A percentile compares a stretch with the other conserved stretches of the same genome.
Conservation (phyloP, 352 stramenopile genomes). For the Elongisporangium prolatum region DNA sequence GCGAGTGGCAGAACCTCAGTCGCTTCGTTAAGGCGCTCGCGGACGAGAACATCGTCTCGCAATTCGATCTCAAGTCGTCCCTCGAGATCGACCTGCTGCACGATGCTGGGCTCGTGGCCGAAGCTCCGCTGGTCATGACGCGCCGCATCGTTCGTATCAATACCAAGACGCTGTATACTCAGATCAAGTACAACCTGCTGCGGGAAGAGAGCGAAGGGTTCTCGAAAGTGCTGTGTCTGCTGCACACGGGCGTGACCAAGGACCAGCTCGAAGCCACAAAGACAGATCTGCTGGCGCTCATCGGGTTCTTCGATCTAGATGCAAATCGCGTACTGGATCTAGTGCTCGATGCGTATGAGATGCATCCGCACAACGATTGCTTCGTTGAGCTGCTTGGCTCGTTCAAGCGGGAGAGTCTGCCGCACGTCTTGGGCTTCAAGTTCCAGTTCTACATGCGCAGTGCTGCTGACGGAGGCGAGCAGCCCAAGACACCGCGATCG, state of each 20-base stretch:
- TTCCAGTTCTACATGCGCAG: conserved; percentile 86
- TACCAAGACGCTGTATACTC: conserved; percentile 90
- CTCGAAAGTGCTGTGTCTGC: conserved; percentile 87
- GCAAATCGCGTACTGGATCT: conserved; percentile 95
- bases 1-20: conserved; percentile 66
- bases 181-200: conserved; percentile 97
- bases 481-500: conserved; percentile 44
- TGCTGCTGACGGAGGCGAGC: conserved; percentile 20
- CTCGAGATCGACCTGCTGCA: conserved; percentile 79
- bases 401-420: conserved; percentile 80
- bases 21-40: conserved; percentile 55
- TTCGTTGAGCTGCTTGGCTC: conserved; percentile 62
- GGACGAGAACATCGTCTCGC: conserved; percentile 63
- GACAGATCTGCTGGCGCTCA: conserved; percentile 70
- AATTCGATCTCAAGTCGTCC: conserved; percentile 46
- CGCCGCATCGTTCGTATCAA: conserved; percentile 85
- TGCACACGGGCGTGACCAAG: conserved; percentile 66
- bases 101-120: conserved; percentile 42
- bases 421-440: conserved; percentile 92
- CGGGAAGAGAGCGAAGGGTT: conserved; percentile 96
- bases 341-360: conserved; percentile 91
- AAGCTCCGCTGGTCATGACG: conserved; percentile 38
- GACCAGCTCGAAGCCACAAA: conserved; percentile 62
- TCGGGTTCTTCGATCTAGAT: conserved; percentile 94
- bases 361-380: conserved; percentile 71